Evolutionary conservation across 805 yeast species (phyloP).

Genomic region (Metschnikowia proteae): DNA sequence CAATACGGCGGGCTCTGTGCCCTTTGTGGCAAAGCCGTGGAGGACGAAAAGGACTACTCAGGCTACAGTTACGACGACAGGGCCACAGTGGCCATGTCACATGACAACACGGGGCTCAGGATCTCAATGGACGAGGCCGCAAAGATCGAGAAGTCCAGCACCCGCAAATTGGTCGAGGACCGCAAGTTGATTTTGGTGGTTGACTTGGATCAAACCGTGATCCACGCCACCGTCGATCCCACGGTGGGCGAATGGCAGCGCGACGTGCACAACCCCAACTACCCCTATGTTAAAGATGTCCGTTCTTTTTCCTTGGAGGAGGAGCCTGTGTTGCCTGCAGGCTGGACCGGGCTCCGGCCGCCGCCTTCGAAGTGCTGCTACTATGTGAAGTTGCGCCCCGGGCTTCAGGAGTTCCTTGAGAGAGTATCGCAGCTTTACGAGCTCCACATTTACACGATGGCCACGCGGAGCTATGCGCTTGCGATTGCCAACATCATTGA

Average conservation of each 20-base stretch:
- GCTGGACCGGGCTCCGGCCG: slow-evolving; percentile 58
- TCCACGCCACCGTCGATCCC: slow-evolving; percentile 97
- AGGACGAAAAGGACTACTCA: slow-evolving; percentile 65
- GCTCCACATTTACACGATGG: slow-evolving; percentile 96
- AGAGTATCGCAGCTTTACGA: slow-evolving; percentile 67
- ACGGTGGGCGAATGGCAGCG: slow-evolving; percentile 95
- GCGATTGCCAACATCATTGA: slow-evolving; percentile 89
- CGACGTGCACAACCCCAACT: slow-evolving; percentile 81
- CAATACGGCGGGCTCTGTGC: slow-evolving; percentile 96
- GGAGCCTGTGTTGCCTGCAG: slow-evolving; percentile 55
- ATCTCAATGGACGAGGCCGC: slow-evolving; percentile 86
- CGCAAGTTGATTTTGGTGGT: slow-evolving; percentile 84
- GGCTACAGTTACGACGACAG: slow-evolving; percentile 66
- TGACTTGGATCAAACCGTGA: slow-evolving; percentile 94
- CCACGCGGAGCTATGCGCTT: slow-evolving; percentile 88
- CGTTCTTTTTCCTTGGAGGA: slow-evolving; percentile 74
- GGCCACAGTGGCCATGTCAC: slow-evolving; percentile 86
- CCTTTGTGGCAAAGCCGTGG: slow-evolving; percentile 78
- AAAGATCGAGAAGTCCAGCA: slow-evolving; percentile 67
- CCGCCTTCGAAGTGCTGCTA: slow-evolving; percentile 72
- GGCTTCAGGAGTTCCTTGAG: slow-evolving; percentile 68
- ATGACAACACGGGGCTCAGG: slow-evolving; percentile 78
- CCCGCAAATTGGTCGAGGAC: slow-evolving; percentile 55
- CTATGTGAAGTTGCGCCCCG: slow-evolving; percentile 90
- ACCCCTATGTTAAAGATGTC: slow-evolving; percentile 80